Base-by-base conservation (phyloP, 2,329 filamentous ascomycete species). In the Boeremia lycopersici region DNA sequence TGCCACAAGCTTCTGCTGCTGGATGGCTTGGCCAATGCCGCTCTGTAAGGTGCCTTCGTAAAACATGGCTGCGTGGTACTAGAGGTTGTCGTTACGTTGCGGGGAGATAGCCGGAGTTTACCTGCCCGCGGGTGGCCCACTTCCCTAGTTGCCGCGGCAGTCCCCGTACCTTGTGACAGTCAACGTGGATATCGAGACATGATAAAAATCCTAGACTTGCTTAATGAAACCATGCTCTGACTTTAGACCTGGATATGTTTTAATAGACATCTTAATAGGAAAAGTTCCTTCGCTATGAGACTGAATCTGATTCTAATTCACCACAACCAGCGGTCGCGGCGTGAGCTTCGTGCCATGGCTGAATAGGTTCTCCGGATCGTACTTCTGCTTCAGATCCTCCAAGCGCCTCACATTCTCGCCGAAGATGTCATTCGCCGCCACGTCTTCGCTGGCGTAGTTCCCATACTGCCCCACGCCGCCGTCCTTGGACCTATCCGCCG, bases 21-120 rank as follows among this genome's bases (percentile, higher is more conserved):
- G 83, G 6, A 97, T 82, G 11, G 93, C 91, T 17, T 84, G 80
- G 29, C 84, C 82, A 64, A 97, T 96, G 54, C 91, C 93, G 67
- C 89, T 88, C 67, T 96, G 89, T 17, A 97, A 77, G 57, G 86
- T 86, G 15, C 92, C 93, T 56, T 87, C 70, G 73, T 92, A 93
- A 76, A 96, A 97, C 88, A 96, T 93, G 36, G 42, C 57, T 10
- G 36, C 30, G 12, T 31, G 29, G 34, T 23, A n/a, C 19, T 26
- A 11, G 23, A 42, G 35, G 42, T 50, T 31, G 46, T 30, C 52
- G 38, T 23, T 48, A 50, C 52, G 52, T 50, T 50, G 52, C 47
- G 46, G 52, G 52, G 46, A 46, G 40, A 40, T 43, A 53, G 40
- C 25, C 46, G 52, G 52, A 50, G 52, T 38, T 38, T 49, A 40